Conservation (phyloP, 441 rosid genomes). For the Croton laevigatus region DNA sequence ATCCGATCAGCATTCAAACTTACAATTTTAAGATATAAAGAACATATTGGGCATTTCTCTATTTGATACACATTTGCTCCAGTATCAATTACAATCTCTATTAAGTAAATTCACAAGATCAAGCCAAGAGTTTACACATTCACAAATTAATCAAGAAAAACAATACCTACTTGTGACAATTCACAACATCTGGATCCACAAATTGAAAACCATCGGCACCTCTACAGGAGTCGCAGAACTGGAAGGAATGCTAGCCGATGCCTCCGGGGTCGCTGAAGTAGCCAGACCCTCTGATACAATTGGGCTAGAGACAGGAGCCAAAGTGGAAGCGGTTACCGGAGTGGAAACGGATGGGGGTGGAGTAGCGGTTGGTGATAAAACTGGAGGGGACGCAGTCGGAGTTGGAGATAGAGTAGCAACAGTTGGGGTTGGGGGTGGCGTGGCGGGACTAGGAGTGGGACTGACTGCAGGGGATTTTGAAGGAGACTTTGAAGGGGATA, state of each 20-base stretch:
- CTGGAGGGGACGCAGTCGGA: slow-evolving; percentile 30
- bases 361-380: slow-evolving; percentile 26
- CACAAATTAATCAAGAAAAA: neutral
- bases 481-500: slow-evolving; percentile 15
- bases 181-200: slow-evolving; percentile 69
- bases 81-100: slow-evolving; percentile 43
- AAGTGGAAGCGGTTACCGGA: slow-evolving; percentile 20
- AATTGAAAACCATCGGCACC: slow-evolving; percentile 52
- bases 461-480: slow-evolving; percentile 19
- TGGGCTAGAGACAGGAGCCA: slow-evolving; percentile 28
- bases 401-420: slow-evolving; percentile 22
- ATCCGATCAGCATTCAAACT: neutral
- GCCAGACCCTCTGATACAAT: slow-evolving; percentile 29
- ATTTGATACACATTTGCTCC: slow-evolving; percentile 78
- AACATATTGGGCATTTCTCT: neutral
- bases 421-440: slow-evolving; percentile 29
- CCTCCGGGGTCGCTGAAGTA: slow-evolving; percentile 34
- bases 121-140: slow-evolving; percentile 13
- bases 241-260: slow-evolving; percentile 36
- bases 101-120: neutral
- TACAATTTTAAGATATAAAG: neutral
- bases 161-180: slow-evolving; percentile 87
- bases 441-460: slow-evolving; percentile 28
- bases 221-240: slow-evolving; percentile 46
- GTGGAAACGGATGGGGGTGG: slow-evolving; percentile 24